Conservation (phyloP, 495 filamentous ascomycete species). For the Aspergillus bertholletiae region DNA sequence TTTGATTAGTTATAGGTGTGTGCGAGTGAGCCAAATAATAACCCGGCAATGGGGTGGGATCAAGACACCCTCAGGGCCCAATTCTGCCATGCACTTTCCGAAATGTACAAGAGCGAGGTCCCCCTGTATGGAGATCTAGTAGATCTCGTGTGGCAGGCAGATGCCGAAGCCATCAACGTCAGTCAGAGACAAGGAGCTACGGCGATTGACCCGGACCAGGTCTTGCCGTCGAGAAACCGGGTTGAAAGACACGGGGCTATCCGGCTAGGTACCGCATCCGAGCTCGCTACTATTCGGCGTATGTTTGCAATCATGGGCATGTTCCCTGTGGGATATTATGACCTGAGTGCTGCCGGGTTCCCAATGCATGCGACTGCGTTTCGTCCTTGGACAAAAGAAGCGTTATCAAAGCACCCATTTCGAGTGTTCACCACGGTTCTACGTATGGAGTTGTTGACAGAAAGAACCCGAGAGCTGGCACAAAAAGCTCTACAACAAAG, state of each 20-base stretch:
- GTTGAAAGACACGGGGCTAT: constrained; percentile 45
- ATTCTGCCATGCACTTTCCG: constrained; percentile 35
- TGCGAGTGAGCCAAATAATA: neutral
- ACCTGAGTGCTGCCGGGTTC: constrained; percentile 35
- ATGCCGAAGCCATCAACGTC: constrained; percentile 20
- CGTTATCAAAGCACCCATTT: constrained; percentile 34
- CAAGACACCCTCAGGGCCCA: constrained; percentile 26
- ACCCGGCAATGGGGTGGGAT: constrained; percentile 18
- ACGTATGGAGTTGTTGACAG: constrained; percentile 32
- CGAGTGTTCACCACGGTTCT: constrained; percentile 42
- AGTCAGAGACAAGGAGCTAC: constrained; percentile 7
- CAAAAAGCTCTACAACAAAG: constrained; percentile 25
- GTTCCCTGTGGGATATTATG: constrained; percentile 44
- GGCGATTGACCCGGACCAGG: constrained; percentile 20
- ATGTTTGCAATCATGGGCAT: constrained; percentile 42
- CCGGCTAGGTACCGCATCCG: constrained; percentile 35
- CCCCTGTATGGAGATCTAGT: constrained; percentile 38
- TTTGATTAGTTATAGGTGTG: too few relatives aligned
- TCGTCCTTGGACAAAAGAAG: constrained; percentile 24
- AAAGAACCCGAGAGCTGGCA: constrained; percentile 22
- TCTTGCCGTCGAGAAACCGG: constrained; percentile 26
- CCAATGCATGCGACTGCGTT: constrained; percentile 45
- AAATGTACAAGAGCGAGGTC: constrained; percentile 40
- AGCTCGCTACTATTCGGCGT: constrained; percentile 34
- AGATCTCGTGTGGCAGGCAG: constrained; percentile 30